Base-by-base conservation (phyloP, 805 yeast species). In the Candida silvatica region DNA sequence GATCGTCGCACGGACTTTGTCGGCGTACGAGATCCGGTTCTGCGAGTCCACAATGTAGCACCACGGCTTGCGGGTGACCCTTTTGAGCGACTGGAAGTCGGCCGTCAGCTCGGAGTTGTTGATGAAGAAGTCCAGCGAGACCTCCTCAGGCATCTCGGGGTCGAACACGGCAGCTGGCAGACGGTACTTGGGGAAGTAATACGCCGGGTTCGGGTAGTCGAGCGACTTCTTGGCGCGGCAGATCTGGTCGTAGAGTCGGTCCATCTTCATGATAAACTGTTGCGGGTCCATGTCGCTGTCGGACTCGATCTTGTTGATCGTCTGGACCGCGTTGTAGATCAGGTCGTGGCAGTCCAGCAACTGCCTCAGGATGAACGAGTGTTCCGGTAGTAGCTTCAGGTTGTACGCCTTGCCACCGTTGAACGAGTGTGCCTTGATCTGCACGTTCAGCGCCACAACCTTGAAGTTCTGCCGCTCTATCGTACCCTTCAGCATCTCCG, bases 1-100 rank as follows among this genome's bases (percentile, higher is more conserved):
- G 49, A 80, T 64, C 36, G 70, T 68, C 25, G 73, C 75, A 33
- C 79, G 58, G 19, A 80, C 58, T 19, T 57, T 58, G 52, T 81
- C 90, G 4, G 75, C 69, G 47, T 74, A 67, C 4, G 83, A 73
- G 29, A 37, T 30, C 34, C 62, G 60, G 0, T 74, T 75, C 3
- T 53, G 48, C 4, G 47, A 35, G 6, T 58, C 56, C 37, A 75
- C 69, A 5, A 77, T 65, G 4, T 64, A 57, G 39, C 69, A 58
- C 88, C 88, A 81, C 2, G 88, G 88, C 38, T 60, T 62, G 40
- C 69, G 74, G 0, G 64, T 64, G 6, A 80, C 66, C 17, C 56
- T 56, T 23, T 57, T 61, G 25, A 80, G 48, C 34, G 67, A 66
- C 47, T 74, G 71, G 37, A 78, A 55, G 36, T 80, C 87, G 5